Conservation (phyloP, 129 eudicot species). For the Pulicaria dysenterica region DNA sequence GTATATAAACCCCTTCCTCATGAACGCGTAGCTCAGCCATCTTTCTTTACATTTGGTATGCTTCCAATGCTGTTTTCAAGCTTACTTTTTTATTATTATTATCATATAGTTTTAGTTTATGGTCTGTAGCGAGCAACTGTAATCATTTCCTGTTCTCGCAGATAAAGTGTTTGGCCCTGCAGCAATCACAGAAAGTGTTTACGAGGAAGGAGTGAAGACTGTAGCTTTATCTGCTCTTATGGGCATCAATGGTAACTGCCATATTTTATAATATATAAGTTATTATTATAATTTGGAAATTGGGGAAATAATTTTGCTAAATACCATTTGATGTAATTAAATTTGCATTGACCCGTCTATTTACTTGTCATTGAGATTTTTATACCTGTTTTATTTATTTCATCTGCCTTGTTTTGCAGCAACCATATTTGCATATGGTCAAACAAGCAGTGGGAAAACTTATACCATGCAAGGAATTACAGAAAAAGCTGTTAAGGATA, state of each 20-base stretch:
- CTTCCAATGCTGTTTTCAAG: constrained; percentile 10
- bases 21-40: constrained; percentile 64
- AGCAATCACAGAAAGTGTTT: constrained; percentile 63
- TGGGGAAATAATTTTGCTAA: too few relatives aligned
- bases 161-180: constrained; percentile 93
- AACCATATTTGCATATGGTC: constrained; percentile 97
- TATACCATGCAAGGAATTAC: constrained; percentile 97
- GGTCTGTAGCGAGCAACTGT: background rate
- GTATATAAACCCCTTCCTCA: constrained; percentile 57
- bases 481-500: constrained; percentile 88
- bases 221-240: constrained; percentile 91
- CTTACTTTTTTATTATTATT: background rate
- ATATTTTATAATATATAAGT: background rate
- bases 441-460: constrained; percentile 97
- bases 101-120: background rate
- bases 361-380: background rate
- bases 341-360: background rate
- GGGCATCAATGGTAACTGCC: constrained; percentile 86
- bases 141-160: constrained; percentile 35
- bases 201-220: constrained; percentile 88
- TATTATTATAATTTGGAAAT: too few relatives aligned
- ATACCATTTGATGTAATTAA: background rate
- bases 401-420: constrained; percentile 50
- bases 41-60: constrained; percentile 83
- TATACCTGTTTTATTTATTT: constrained; percentile 7